Percentiles rank a stretch among this genome's conserved stretches.
These are phyloP conservation scores for Chlorokybus atmophyticus DNA, from an alignment of 139 green algal species.

Conservation along the genomic window DNA sequence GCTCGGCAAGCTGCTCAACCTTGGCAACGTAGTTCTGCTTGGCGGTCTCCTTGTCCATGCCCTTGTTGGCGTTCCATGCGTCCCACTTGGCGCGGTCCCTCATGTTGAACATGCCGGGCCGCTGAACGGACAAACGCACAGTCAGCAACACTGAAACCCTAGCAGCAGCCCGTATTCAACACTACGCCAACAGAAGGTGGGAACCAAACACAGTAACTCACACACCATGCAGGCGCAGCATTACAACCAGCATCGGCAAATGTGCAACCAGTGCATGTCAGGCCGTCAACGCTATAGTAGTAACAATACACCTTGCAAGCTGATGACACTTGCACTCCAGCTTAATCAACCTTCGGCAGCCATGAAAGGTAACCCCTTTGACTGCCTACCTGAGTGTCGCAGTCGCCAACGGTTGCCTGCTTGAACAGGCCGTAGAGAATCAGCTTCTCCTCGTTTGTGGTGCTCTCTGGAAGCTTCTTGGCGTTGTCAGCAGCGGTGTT, in stretches of 20 bases:
- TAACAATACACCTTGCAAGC: too few species aligned
- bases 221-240: background rate
- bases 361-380: too few species aligned
- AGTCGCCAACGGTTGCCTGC: conserved; percentile 28
- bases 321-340: too few species aligned
- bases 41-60: conserved; percentile 19
- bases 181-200: background rate
- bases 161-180: background rate
- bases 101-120: conserved; percentile 21
- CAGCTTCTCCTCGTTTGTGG: conserved; percentile 22
- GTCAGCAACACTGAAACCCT: background rate
- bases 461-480: conserved; percentile 5
- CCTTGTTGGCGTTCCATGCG: conserved; percentile 26
- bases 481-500: conserved; percentile 15
- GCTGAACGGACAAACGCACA: conserved; percentile 1
- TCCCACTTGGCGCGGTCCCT: conserved; percentile 33
- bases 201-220: background rate
- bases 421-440: conserved; percentile 31
- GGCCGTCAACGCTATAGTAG: too few species aligned
- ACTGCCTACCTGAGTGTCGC: too few species aligned
- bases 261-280: background rate
- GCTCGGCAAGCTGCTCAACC: background rate
- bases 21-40: conserved; percentile 27
- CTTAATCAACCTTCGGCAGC: too few species aligned
- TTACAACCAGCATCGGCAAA: background rate